A percentile compares a stretch with the other conserved stretches of the same genome.
Evolutionary conservation across 2,329 filamentous ascomycete genomes (phyloP).

Genomic region (Apiospora pterosperma): DNA sequence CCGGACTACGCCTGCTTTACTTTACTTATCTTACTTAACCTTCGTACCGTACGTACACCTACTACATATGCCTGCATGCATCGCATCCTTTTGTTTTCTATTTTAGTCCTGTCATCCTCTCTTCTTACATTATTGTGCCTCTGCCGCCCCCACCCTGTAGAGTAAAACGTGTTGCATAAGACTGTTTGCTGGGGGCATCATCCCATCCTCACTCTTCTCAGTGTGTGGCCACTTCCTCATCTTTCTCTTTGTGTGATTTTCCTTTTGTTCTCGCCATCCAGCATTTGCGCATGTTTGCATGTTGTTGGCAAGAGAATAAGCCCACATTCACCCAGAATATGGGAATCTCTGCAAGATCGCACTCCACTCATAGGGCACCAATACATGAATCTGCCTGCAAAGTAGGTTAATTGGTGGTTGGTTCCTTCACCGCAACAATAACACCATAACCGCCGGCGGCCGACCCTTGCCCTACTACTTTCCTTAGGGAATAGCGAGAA

Average conservation of each 20-base stretch:
- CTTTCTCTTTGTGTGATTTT: not conserved
- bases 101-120: too few species aligned
- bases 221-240: not conserved
- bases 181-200: too few species aligned
- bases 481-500: not conserved
- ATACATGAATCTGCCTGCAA: not conserved
- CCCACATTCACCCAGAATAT: not conserved
- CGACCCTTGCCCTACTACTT: not conserved
- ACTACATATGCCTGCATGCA: too few species aligned
- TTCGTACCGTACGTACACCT: not conserved
- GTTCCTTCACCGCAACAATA: not conserved
- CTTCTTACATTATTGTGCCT: too few species aligned
- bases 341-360: not conserved
- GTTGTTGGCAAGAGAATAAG: not conserved
- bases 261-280: not conserved
- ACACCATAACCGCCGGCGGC: not conserved
- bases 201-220: not conserved
- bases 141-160: too few species aligned
- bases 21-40: not conserved
- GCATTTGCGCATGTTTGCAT: not conserved
- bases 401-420: conserved; percentile 1
- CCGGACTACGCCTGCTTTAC: not conserved
- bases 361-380: not conserved
- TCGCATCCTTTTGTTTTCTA: too few species aligned
- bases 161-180: too few species aligned